A percentile compares a stretch with the other conserved stretches of the same genome.
phyloP scores from a whole-genome alignment of 2,329 filamentous ascomycete genomes.

The Pseudogymnoascus sp. region DNA sequence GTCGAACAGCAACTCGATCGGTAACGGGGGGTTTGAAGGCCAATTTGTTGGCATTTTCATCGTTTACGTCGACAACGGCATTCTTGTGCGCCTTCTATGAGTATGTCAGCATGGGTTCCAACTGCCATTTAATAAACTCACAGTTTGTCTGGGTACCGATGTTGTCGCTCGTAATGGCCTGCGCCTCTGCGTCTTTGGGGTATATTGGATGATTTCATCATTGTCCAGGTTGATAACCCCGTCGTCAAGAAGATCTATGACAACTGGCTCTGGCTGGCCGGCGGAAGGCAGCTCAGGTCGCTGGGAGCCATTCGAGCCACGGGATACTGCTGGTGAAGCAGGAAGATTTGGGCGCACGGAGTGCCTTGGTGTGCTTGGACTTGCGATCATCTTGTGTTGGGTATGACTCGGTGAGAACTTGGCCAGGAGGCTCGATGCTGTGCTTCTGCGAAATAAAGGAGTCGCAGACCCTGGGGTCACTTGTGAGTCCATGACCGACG shows the following conservation, averaged over 20 bases:
- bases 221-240: not conserved
- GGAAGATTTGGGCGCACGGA: not conserved
- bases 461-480: not conserved
- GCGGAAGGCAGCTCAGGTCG: not conserved
- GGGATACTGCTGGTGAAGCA: not conserved
- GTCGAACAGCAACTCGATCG: conserved; percentile 24
- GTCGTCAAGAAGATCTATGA: conserved; percentile 5
- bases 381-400: conserved; percentile 26
- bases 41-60: conserved; percentile 2
- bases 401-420: conserved; percentile 26
- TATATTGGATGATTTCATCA: conserved; percentile 8
- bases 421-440: conserved; percentile 25
- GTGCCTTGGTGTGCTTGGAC: not conserved
- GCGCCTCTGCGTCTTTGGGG: conserved; percentile 2
- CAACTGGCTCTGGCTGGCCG: not conserved
- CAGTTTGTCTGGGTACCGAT: not conserved
- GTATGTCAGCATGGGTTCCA: not conserved
- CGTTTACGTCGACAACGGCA: conserved; percentile 17
- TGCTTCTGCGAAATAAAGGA: conserved; percentile 14
- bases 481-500: not conserved
- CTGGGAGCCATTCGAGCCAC: not conserved
- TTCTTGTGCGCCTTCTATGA: conserved; percentile 14
- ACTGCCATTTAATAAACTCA: not conserved
- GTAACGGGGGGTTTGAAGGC: conserved; percentile 23
- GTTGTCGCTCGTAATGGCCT: not conserved